Conservation (phyloP, 106 monocot genomes). For the Xerophyta viscosa region DNA sequence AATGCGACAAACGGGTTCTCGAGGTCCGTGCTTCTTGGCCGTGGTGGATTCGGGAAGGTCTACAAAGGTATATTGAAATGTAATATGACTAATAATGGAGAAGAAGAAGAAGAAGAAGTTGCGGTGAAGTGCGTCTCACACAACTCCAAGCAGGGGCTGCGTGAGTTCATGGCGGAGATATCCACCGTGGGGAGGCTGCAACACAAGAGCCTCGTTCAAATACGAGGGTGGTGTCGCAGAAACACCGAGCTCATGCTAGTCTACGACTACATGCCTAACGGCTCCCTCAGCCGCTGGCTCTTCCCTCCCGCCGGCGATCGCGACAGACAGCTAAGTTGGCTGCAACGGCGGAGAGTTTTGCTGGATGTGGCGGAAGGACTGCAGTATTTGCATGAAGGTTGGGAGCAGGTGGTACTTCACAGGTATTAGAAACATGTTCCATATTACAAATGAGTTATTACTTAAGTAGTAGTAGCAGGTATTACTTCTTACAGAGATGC, state of each 20-base stretch:
- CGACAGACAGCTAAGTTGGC: constrained; percentile 11
- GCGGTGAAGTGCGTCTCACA: constrained; percentile 39
- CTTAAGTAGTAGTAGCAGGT: no score
- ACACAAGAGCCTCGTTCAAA: constrained; percentile 32
- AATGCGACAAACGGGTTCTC: constrained; percentile 8
- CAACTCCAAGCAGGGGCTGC: constrained; percentile 31
- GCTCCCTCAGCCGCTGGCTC: constrained; percentile 27
- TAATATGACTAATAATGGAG: background rate
- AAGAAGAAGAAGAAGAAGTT: constrained; percentile 8
- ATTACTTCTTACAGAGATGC: no score
- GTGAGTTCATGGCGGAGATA: constrained; percentile 48
- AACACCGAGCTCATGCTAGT: constrained; percentile 32
- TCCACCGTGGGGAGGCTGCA: constrained; percentile 32
- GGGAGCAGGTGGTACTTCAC: constrained; percentile 62
- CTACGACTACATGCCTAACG: constrained; percentile 47
- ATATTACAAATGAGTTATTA: no score
- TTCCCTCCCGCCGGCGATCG: constrained; percentile 2
- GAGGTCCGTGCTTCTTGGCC: constrained; percentile 1
- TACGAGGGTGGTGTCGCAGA: constrained; percentile 34
- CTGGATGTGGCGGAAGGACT: constrained; percentile 41
- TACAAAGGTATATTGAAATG: constrained; percentile 6
- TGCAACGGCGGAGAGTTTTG: constrained; percentile 15
- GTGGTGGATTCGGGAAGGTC: constrained; percentile 15
- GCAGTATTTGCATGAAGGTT: constrained; percentile 44
- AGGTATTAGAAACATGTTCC: no score